Conservation (phyloP, 2,329 filamentous ascomycete species). For the Metarhizium guizhouense region DNA sequence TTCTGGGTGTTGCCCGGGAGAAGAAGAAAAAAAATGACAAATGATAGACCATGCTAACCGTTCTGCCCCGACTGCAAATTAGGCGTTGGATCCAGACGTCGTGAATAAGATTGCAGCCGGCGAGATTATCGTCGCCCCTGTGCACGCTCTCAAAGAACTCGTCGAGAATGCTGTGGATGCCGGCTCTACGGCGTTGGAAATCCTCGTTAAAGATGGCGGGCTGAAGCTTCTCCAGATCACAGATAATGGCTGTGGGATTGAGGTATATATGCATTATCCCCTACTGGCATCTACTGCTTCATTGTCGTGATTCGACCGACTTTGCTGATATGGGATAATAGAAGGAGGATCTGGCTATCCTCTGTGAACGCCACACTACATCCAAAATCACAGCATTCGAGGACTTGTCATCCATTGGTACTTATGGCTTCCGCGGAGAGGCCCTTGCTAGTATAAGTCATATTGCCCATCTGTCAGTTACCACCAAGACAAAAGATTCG, state of each 20-base stretch:
- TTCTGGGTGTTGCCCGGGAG: no score
- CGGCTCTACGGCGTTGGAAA: slow-evolving; percentile 84
- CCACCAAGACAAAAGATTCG: slow-evolving; percentile 84
- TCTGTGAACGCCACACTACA: slow-evolving; percentile 94
- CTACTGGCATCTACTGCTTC: not conserved
- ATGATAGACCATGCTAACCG: not conserved
- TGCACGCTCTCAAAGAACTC: slow-evolving; percentile 91
- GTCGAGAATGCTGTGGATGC: slow-evolving; percentile 97
- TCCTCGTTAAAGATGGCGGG: slow-evolving; percentile 89
- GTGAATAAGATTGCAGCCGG: slow-evolving; percentile 98
- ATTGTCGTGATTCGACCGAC: not conserved
- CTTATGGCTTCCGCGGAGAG: slow-evolving; percentile 96
- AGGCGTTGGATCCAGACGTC: slow-evolving; percentile 85
- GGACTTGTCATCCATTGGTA: slow-evolving; percentile 80
- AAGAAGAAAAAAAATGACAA: not conserved
- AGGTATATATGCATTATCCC: slow-evolving; percentile 45
- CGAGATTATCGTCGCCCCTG: slow-evolving; percentile 95
- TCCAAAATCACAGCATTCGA: slow-evolving; percentile 93
- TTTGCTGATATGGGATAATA: slow-evolving; percentile 22
- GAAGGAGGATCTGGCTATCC: slow-evolving; percentile 84
- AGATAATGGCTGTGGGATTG: slow-evolving; percentile 93
- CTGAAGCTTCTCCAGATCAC: slow-evolving; percentile 94
- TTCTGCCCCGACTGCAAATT: not conserved
- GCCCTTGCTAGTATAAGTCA: slow-evolving; percentile 96
- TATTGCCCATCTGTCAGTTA: slow-evolving; percentile 91